phyloP scores from a whole-genome alignment of 2,329 filamentous ascomycete species.

The Xylaria polymorpha region DNA sequence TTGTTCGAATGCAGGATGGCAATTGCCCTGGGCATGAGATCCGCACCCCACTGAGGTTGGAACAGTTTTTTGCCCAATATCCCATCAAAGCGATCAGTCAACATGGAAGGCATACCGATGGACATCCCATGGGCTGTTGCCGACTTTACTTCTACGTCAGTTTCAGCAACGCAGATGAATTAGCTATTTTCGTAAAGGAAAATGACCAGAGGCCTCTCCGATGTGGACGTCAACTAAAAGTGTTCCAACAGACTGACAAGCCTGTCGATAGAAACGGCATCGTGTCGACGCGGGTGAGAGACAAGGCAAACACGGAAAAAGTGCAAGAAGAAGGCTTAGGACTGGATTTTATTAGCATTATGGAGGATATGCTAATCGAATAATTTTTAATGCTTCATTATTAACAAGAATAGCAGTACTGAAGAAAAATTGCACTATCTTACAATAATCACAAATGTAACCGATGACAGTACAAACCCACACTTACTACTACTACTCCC shows the following conservation, averaged over 20 bases:
- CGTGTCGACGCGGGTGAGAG: conserved; percentile 16
- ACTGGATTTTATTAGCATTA: conserved; percentile 19
- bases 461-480: too few relatives aligned
- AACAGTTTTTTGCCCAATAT: conserved; percentile 22
- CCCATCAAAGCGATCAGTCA: conserved; percentile 16
- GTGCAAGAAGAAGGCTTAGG: conserved; percentile 19
- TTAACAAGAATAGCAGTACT: conserved; percentile 19
- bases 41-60: conserved; percentile 15
- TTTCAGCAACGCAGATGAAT: conserved; percentile 18
- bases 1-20: conserved; percentile 24
- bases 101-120: conserved; percentile 9
- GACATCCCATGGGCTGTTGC: conserved; percentile 4
- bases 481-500: too few relatives aligned
- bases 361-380: conserved; percentile 27
- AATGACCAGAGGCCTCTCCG: conserved; percentile 13
- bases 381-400: conserved; percentile 13
- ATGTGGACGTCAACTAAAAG: conserved; percentile 15
- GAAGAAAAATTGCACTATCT: conserved; percentile 33
- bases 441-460: background rate
- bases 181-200: conserved; percentile 17
- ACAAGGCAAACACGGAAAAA: conserved; percentile 17
- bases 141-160: conserved; percentile 16
- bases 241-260: conserved; percentile 6
- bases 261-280: conserved; percentile 16
- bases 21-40: conserved; percentile 19